Conservation (phyloP, 2,329 filamentous ascomycete genomes). For the Albifimbria verrucaria region DNA sequence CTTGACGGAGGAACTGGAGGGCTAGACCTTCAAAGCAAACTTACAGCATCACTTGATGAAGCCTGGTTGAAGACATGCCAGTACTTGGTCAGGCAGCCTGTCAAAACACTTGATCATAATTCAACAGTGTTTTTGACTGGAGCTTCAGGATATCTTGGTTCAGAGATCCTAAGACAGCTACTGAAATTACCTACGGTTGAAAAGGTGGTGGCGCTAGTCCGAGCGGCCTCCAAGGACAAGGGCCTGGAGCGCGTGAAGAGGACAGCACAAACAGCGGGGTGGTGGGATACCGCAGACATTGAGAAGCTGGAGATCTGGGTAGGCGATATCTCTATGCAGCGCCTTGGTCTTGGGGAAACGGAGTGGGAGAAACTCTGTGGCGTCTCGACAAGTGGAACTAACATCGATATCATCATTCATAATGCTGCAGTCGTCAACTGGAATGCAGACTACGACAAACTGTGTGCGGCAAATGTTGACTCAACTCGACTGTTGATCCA, state of each 20-base stretch:
- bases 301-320: neutral
- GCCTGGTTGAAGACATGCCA: too few species aligned
- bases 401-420: neutral
- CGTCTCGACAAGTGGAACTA: neutral
- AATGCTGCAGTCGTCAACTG: neutral
- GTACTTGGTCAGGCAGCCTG: too few species aligned
- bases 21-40: too few species aligned
- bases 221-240: neutral
- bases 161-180: neutral
- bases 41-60: too few species aligned
- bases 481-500: neutral
- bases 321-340: neutral
- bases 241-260: neutral
- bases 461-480: neutral
- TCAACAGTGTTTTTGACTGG: neutral
- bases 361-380: neutral
- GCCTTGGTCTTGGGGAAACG: neutral
- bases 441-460: neutral
- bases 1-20: too few species aligned
- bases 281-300: neutral
- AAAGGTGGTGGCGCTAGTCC: neutral
- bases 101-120: too few species aligned
- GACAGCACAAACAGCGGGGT: neutral
- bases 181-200: neutral
- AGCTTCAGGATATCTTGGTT: neutral